Base-by-base conservation (phyloP, 2,329 filamentous ascomycete genomes). In the Sporothrix pseudoabietina region DNA sequence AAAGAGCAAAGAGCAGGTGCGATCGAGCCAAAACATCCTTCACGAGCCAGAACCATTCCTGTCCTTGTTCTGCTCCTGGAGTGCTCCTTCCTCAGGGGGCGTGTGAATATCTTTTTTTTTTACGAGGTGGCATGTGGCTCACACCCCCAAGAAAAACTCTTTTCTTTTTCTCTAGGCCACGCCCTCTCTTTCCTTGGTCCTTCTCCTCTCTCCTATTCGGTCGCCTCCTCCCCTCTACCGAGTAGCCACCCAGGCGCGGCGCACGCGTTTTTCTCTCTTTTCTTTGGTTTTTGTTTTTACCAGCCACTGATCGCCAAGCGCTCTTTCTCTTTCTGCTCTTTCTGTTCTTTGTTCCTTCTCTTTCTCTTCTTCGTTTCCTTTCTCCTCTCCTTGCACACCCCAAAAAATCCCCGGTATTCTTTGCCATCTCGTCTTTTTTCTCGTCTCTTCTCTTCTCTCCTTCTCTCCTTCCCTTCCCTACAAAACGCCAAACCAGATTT, bases 101-200 rank as follows among this genome's bases (percentile, higher is more conserved):
- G 61, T 66, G 61, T 16, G 22, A 69, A 8, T 52, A 47, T 66
- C 39, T 35, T 2, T 19, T 49, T 47, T 49, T 68, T 68, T 71
- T 61, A 73, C 69, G 22, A 44, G 52, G 63, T 73, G 74, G 71
- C 69, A 72, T 75, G 71, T 71, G 74, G 74, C 72, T 72, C 65
- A 72, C 74, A 72, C 71, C 52, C 47, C 5, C 35, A 41, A 7
- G 39, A 44, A 65, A 47, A 47, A 44, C 10, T 47, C 22, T 26
- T 65, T 65, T 66, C 16, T 61, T n/a, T 39, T 30, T 65, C 61
- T 61, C 39, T 66, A 30, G 61, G 61, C n/a, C 61, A 66, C 61
- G 41, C 61, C 39, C 39, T 66, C 61, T n/a, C 44, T 14, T 61
- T 61, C 9, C 26, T 52, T 49, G 61, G 19, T n/a, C 26, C 26